Base-by-base conservation (phyloP, 2,329 filamentous ascomycete genomes). In the Colletotrichum plurivorum region DNA sequence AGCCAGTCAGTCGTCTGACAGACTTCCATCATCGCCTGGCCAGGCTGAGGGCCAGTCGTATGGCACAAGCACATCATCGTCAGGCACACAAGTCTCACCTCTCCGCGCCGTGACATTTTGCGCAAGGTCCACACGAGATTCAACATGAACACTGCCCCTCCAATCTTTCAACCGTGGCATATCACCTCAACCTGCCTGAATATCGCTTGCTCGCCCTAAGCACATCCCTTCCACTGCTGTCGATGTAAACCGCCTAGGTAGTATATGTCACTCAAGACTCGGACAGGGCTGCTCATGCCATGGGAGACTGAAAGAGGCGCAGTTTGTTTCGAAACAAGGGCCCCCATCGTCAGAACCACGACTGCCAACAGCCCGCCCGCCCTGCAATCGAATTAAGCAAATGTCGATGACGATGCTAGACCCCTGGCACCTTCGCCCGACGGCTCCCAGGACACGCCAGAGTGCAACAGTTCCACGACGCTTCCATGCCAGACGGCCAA, bases 261-360 rank as follows among this genome's bases (percentile, higher is more conserved):
- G 2, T 25, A 25, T 18, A 8, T 18, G 45, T n/a, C 39, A 43
- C 49, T 56, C 27, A 12, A 20, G 22, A 53, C 20, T 25, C 20
- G 22, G 31, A 54, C 54, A n/a, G 20, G 18, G 43, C 48, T 59
- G 41, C 46, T 49, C 12, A 31, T 41, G 48, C 31, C 48, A 36
- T 9, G 39, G 59, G 49, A 54, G 49, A 25, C 12, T 22, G 20
- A 59, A 43, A 54, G 48, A 36, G 49, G 49, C 55, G 61, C 48
- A 68, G 55, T 59, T 43, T 46, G 31, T 48, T 58, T 49, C 31
- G 59, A 63, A 58, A 67, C 59, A 67, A 15, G 53, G 15, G 10
- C 18, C 57, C 53, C 64, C 52, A 46, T 57, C 27, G 45, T 15
- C 52, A 63, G 46, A 62, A 63, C 45, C 20, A 63, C 31, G 48